Evolutionary conservation across 345 rosid species (phyloP), one percentile per base, ranked within the genome.

Genomic region (Lepidium didymum): DNA sequence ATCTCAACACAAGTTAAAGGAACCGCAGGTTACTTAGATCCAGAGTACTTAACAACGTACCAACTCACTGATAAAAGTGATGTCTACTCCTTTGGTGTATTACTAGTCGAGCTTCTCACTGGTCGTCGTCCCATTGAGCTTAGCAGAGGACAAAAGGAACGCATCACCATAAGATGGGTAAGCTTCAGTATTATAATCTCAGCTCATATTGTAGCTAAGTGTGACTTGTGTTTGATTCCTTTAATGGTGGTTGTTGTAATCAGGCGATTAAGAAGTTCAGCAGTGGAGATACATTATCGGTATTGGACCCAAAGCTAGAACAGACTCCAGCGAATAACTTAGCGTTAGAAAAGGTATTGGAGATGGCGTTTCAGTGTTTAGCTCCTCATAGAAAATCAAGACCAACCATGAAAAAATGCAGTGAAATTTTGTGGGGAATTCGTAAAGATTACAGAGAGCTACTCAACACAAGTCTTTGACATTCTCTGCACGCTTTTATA

Each of bases 1-100:
- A 91, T 91, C 51, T 94, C 96, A 2, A 94, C 99, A 33, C 99
- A 94, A 82, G 95, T 94, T 59, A 94, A 91, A 83, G 99, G 96
- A 78, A 94, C 97, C 5, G 99, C 91, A 1, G 97, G 99, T 51
- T 94, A 94, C 80, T 71, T 94, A 64, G 99, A 94, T 51, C 96
- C 96, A 0, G 97, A 94, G 67, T 94, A 94, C 81, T 72, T 94
- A 15, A 84, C 74, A 61, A 91, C 99, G 25, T 87, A 91, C 67
- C 96, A 91, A 57, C 88, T 94, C 14, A 94, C 99, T 0, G 96
- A 87, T 64, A 94, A 91, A 81, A 94, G 97, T 38, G 96, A 94
- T 47, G 99, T 94, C 27, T 94, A 85, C 78, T 94, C 97, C 13
- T 94, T 94, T 14, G 97, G 99, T 34, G 95, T 91, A 13, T 72